phyloP scores from a whole-genome alignment of 176 grass and related monocot genomes.

The Olyra latifolia region DNA sequence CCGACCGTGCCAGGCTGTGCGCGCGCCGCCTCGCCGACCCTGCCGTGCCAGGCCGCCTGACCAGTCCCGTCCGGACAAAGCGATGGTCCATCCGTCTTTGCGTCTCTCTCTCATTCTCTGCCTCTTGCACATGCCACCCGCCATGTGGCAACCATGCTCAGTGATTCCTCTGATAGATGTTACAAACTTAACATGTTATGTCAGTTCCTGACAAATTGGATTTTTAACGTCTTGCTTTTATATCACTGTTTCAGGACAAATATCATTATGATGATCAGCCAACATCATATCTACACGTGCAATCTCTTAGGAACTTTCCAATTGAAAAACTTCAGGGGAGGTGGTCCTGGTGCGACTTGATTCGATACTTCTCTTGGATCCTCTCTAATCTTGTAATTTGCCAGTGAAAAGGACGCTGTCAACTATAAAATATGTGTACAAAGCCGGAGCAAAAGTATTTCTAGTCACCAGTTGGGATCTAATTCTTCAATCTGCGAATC shows the following conservation, averaged over 20 bases:
- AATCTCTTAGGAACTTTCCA: slow-evolving; percentile 63
- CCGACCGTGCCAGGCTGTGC: too few species aligned
- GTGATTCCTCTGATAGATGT: slow-evolving; percentile 3
- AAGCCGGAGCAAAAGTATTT: slow-evolving; percentile 78
- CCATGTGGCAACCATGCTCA: too few species aligned
- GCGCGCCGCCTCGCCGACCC: too few species aligned
- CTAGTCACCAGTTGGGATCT: slow-evolving; percentile 63
- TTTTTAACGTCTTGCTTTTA: slow-evolving; percentile 30
- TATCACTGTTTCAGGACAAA: slow-evolving; percentile 35
- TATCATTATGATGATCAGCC: slow-evolving; percentile 31
- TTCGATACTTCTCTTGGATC: slow-evolving; percentile 50
- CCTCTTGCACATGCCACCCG: too few species aligned
- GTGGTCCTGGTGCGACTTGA: slow-evolving; percentile 78
- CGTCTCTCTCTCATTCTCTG: too few species aligned
- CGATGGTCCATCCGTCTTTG: too few species aligned
- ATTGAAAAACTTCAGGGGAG: slow-evolving; percentile 70
- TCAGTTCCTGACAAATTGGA: slow-evolving; percentile 7
- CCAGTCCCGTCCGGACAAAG: too few species aligned
- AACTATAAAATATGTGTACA: slow-evolving; percentile 77
- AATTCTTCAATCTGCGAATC: slow-evolving; percentile 40
- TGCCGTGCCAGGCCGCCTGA: too few species aligned
- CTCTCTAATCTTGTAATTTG: slow-evolving; percentile 37
- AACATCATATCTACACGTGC: slow-evolving; percentile 59
- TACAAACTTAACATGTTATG: slow-evolving; percentile 7
- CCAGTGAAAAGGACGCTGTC: slow-evolving; percentile 60